These are phyloP conservation scores for Cymbopogon flexuosus DNA, from an alignment of 202 grass and related monocot species.

Conservation along the genomic window DNA sequence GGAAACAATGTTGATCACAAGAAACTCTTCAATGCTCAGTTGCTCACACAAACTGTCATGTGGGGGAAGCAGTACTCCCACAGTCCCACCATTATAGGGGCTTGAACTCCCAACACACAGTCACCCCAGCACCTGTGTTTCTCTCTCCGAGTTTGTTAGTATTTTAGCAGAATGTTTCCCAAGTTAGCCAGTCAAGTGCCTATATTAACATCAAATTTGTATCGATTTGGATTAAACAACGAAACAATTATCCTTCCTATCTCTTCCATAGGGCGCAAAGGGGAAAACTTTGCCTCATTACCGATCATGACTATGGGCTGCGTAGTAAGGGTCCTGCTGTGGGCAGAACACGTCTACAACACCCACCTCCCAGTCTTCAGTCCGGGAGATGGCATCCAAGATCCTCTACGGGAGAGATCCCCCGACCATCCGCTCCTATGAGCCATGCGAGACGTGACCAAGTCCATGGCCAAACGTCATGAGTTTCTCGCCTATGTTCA, in stretches of 20 bases:
- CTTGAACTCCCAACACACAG: no score
- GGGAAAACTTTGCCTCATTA: not conserved
- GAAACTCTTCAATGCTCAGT: conserved; percentile 7
- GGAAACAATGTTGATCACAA: not conserved
- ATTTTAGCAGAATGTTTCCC: no score
- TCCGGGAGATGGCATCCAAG: not conserved
- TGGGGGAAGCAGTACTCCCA: no score
- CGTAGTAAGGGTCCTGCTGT: not conserved
- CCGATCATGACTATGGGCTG: not conserved
- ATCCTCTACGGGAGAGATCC: not conserved
- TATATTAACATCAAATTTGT: no score
- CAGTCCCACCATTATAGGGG: not conserved
- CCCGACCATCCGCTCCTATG: not conserved
- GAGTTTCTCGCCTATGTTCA: not conserved
- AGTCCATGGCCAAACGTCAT: not conserved
- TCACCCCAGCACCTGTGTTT: no score
- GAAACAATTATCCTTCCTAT: not conserved
- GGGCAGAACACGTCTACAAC: not conserved
- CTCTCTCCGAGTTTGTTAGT: no score
- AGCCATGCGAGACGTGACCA: not conserved
- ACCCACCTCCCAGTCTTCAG: not conserved
- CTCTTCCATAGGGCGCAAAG: not conserved
- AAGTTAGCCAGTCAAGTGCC: no score
- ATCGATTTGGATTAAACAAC: not conserved
- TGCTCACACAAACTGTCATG: no score